Evolutionary conservation across 2,329 filamentous ascomycete genomes (phyloP), one percentile per base, ranked within the genome.

Genomic region (Alternaria rosae): DNA sequence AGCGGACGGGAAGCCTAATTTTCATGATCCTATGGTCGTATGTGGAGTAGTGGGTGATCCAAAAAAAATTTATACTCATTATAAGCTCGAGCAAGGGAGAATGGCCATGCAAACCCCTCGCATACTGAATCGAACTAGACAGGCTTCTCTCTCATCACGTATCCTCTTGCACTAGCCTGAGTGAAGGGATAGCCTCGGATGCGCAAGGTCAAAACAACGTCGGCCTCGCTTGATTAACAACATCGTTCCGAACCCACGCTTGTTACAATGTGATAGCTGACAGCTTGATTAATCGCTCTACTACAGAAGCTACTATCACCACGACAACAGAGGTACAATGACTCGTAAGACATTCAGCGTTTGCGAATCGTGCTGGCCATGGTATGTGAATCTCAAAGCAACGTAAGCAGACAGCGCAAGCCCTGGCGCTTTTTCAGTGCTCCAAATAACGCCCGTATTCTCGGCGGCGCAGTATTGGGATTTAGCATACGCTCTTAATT

Each of bases 1-100:
- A 52, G 50, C 50, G 30, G 32, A 52, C 50, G 30, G 50, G 50
- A 52, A 52, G 30, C 50, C 32, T 25, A 23, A 25, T 52, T 52
- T 12, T 52, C 50, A 38, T 20, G 25, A 30, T 41, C 30, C 50
- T 53, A 26, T 53, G 32, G 32, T 53, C 50, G 21, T 41, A 53
- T 26, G 32, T 53, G 17, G n/a, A 38, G n/a, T 8, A 45, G 8
- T 13, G 6, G 21, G 21, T 6, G 3, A 1, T 2, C 1, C n/a
- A n/a, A 2, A 15, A 17, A 5, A 3, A 15, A 0, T 3, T 0
- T 10, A 38, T 10, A 38, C 15, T 38, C 5, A 1, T 0, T 5
- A 3, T 1, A n/a, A 35, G 4, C 23, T 8, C 8, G 8, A 25
- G 23, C n/a, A 25, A 6, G 23, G 5, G 8, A 25, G 5, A 25